phyloP scores from a whole-genome alignment of 768 basidiomycete species.

The Trametes villosa region DNA sequence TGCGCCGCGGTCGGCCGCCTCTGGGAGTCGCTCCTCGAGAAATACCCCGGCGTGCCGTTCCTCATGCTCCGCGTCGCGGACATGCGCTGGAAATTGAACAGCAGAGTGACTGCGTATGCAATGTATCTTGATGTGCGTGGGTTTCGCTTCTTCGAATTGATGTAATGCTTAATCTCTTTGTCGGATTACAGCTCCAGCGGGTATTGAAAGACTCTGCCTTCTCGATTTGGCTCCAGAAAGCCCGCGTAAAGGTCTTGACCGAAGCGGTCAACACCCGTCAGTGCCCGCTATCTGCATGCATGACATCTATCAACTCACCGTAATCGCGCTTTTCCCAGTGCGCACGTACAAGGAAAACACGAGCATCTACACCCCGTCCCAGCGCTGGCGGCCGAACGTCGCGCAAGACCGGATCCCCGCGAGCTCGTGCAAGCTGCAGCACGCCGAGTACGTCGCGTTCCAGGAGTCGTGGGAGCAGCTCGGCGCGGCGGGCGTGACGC shows the following conservation, averaged over 20 bases:
- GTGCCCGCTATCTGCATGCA: not conserved
- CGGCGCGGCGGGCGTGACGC: not conserved
- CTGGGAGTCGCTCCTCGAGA: conserved; percentile 20
- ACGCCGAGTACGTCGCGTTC: conserved; percentile 13
- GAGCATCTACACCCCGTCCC: conserved; percentile 16
- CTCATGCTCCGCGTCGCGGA: conserved; percentile 21
- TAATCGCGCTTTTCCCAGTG: not conserved
- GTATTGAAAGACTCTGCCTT: conserved; percentile 15
- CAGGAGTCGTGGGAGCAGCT: conserved; percentile 2
- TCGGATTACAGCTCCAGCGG: conserved; percentile 8
- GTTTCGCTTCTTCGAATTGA: not conserved
- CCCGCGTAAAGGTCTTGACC: conserved; percentile 4
- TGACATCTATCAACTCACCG: not conserved
- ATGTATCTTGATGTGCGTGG: conserved; percentile 21
- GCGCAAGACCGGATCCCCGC: conserved; percentile 13
- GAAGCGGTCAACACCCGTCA: conserved; percentile 16
- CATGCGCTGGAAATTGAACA: conserved; percentile 19
- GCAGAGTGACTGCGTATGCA: conserved; percentile 18
- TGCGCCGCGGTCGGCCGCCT: conserved; percentile 18
- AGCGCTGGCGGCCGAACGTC: conserved; percentile 15
- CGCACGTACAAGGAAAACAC: conserved; percentile 14
- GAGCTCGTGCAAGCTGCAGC: conserved; percentile 18
- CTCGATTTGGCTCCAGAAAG: conserved; percentile 11
- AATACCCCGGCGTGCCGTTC: conserved; percentile 16
- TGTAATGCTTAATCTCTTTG: not conserved